Percentiles rank a stretch among this genome's conserved stretches.
phyloP scores from a whole-genome alignment of 805 yeast species.

The Yarrowia deformans region DNA sequence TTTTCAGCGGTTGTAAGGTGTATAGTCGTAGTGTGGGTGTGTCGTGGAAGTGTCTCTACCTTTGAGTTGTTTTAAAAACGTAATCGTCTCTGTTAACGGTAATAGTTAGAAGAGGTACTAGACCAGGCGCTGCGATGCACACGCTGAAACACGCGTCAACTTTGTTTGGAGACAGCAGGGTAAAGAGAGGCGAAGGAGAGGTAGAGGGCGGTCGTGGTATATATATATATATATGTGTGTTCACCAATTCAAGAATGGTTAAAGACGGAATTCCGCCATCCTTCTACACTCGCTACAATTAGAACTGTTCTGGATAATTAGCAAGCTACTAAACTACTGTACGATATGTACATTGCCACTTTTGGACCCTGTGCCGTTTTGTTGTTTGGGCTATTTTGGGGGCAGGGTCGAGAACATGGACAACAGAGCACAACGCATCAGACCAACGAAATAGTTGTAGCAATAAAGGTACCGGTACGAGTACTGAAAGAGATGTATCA shows the following conservation, averaged over 20 bases:
- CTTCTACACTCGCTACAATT: no score
- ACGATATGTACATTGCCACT: neutral
- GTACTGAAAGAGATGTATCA: no score
- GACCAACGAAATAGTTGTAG: no score
- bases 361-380: constrained; percentile 6
- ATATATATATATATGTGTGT: no score
- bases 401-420: no score
- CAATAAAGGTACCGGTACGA: no score
- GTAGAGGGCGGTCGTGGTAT: no score
- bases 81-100: constrained; percentile 3
- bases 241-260: no score
- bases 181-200: neutral
- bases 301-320: no score
- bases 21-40: neutral
- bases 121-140: constrained; percentile 7
- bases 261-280: no score
- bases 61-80: constrained; percentile 21
- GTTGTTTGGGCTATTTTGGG: constrained; percentile 10
- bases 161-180: constrained; percentile 8
- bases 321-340: no score
- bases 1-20: neutral
- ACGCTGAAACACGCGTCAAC: constrained; percentile 28
- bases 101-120: neutral
- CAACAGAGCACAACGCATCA: no score
- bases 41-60: neutral